Evolutionary conservation across 2,329 filamentous ascomycete species (phyloP), one percentile per base, ranked within the genome.

Genomic region (Calycina herbarum): DNA sequence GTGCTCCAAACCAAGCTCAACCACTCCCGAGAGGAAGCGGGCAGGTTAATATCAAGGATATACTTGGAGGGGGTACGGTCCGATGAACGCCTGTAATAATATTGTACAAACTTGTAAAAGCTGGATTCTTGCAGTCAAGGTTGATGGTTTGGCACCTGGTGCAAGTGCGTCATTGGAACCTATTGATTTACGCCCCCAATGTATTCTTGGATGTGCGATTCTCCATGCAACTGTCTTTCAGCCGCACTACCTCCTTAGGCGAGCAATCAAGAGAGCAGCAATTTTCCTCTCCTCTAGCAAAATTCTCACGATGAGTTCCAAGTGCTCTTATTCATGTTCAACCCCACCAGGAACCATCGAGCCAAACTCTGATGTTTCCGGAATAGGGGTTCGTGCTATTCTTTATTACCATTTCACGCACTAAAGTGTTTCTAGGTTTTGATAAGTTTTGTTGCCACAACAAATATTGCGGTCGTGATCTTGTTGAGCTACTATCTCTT

Each of bases 41-140:
- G 10, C 84, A 97, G 75, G 81, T 97, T 54, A 97, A 91, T 77
- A 83, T 99, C 68, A 96, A 95, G 78, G 94, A 98, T 77, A 82
- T 97, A 20, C 77, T 91, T n/a, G 75, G 75, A 31, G 74, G 75
- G 59, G 75, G 75, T 7, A 72, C 75, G 13, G 63, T 75, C 35
- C 73, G 64, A 59, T 75, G 62, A 71, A 24, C 29, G 27, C 54
- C 54, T 35, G 27, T 57, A 20, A 31, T 17, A 27, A 57, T 57
- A 31, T 27, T 57, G 54, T 57, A 57, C 17, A 57, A 51, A 51
- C 20, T 24, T 51, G 45, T 51, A 20, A 45, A 45, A 45, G 42
- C 42, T 45, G n/a, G 4, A 51, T 24, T 11, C 2, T 51, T 51
- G 8, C 45, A 20, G 20, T 27, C 20, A 15, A 24, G 45, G 3